These are phyloP conservation scores for Diversispora eburnea DNA, from an alignment of 192 early-diverging fungal species.

Conservation along the genomic window DNA sequence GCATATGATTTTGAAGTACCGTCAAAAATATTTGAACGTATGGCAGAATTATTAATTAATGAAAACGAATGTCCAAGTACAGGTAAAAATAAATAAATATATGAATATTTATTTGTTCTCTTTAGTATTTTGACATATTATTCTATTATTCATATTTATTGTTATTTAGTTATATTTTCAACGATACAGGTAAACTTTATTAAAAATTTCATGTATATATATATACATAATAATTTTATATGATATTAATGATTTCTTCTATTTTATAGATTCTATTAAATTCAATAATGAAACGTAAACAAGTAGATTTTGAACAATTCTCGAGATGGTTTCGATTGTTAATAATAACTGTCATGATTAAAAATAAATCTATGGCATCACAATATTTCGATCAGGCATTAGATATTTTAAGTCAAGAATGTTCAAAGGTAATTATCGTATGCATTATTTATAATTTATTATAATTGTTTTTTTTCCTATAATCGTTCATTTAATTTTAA, in stretches of 20 bases:
- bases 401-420: conserved; percentile 25
- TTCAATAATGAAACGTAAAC: conserved; percentile 17
- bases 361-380: conserved; percentile 9
- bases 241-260: no score
- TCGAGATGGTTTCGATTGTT: conserved; percentile 31
- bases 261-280: conserved; percentile 20
- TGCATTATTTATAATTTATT: background rate
- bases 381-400: conserved; percentile 26
- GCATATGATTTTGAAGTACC: conserved; percentile 27
- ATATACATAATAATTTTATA: no score
- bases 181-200: conserved; percentile 10
- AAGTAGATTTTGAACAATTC: conserved; percentile 24
- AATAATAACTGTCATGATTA: conserved; percentile 17
- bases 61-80: conserved; percentile 25
- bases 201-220: no score
- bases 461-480: background rate
- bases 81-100: background rate
- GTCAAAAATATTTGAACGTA: conserved; percentile 28
- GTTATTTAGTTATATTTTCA: conserved; percentile 4
- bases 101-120: no score
- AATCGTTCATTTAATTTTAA: background rate
- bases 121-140: no score
- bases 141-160: background rate
- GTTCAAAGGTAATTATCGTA: conserved; percentile 9
- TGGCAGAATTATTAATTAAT: conserved; percentile 26